Percentiles rank a stretch among this genome's conserved stretches.
Conservation (phyloP, 2,329 filamentous ascomycete species). For the Curvularia eragrostidis region DNA sequence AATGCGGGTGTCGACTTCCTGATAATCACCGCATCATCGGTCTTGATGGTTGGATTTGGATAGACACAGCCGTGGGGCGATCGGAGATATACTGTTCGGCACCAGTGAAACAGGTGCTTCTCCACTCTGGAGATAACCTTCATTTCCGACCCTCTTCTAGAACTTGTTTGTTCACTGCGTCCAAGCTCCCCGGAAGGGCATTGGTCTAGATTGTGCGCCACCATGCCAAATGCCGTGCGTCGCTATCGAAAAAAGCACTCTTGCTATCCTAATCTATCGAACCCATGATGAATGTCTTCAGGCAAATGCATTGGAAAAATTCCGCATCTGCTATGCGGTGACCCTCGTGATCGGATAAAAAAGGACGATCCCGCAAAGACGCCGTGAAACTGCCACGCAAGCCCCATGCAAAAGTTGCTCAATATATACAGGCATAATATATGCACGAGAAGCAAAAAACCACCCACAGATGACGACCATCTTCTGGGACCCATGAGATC, state of each 20-base stretch:
- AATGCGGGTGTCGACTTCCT: not conserved
- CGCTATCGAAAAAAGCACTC: not conserved
- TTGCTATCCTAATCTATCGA: not conserved
- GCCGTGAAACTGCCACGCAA: conserved; percentile 10
- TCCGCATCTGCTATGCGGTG: not conserved
- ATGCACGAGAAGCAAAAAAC: conserved; percentile 13
- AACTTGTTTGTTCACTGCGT: not conserved
- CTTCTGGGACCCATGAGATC: not conserved
- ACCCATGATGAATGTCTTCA: no score
- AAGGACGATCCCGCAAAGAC: conserved; percentile 6
- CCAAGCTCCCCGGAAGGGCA: not conserved
- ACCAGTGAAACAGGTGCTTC: not conserved
- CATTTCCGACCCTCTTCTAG: conserved; percentile 2
- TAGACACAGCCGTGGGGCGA: not conserved
- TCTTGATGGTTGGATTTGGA: not conserved
- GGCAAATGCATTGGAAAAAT: not conserved
- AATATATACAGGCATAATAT: conserved; percentile 14
- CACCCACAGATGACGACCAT: conserved; percentile 4
- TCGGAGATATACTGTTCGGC: not conserved
- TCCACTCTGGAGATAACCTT: not conserved
- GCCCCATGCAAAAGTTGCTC: not conserved
- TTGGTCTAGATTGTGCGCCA: not conserved
- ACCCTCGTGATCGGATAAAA: not conserved
- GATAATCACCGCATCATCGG: not conserved
- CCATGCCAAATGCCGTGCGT: not conserved